phyloP scores from a whole-genome alignment of 495 filamentous ascomycete genomes.

The Halenospora varia region DNA sequence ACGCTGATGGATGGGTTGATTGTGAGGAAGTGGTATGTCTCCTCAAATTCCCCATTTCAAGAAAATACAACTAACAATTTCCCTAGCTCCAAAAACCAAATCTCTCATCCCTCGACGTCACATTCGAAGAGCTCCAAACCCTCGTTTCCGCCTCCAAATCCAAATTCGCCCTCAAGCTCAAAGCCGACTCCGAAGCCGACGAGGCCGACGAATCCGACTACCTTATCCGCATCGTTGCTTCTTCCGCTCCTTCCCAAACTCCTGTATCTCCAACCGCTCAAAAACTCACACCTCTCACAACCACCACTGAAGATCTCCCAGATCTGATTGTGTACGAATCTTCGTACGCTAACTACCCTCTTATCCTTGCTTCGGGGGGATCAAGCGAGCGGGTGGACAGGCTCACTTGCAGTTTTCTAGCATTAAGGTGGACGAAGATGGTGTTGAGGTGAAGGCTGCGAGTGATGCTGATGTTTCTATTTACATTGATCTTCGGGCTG shows the following conservation, averaged over 20 bases:
- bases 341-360: conserved; percentile 68
- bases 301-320: conserved; percentile 59
- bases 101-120: conserved; percentile 28
- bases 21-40: conserved; percentile 36
- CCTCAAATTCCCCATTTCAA: background rate
- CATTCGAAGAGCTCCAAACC: conserved; percentile 33
- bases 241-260: conserved; percentile 73
- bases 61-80: conserved; percentile 1
- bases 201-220: conserved; percentile 57
- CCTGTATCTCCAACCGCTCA: conserved; percentile 72
- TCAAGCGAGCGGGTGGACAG: conserved; percentile 68
- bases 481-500: conserved; percentile 66
- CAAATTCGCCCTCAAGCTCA: conserved; percentile 64
- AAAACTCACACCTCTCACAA: conserved; percentile 62
- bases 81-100: conserved; percentile 33
- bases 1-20: conserved; percentile 38
- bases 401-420: conserved; percentile 82
- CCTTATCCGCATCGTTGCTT: conserved; percentile 88
- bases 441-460: conserved; percentile 60
- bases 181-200: conserved; percentile 25
- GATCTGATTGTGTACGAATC: conserved; percentile 80
- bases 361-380: conserved; percentile 71
- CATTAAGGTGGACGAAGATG: conserved; percentile 45
- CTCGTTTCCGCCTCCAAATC: conserved; percentile 60
- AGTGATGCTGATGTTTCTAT: conserved; percentile 71